These are phyloP conservation scores for Naganishia sp. DNA, from an alignment of 1,284 basidiomycete genomes.

Conservation along the genomic window DNA sequence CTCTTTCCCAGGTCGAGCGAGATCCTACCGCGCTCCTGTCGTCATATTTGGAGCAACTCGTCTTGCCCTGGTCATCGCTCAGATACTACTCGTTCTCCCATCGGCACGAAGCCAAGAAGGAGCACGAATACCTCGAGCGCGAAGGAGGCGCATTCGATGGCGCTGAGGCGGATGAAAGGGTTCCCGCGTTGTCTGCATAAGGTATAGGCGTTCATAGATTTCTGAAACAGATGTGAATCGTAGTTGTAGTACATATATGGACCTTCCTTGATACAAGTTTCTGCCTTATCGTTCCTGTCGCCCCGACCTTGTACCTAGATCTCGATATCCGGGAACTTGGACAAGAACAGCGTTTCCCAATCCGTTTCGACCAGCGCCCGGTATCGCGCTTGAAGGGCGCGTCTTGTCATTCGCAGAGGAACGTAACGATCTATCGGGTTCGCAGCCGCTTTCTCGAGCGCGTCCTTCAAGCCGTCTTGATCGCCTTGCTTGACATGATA, in stretches of 20 bases:
- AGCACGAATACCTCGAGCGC: constrained; percentile 50
- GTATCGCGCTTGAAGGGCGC: background rate
- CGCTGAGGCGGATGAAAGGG: background rate
- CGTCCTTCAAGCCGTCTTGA: background rate
- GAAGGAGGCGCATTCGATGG: constrained; percentile 47
- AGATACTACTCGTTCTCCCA: constrained; percentile 46
- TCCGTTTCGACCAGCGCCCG: background rate
- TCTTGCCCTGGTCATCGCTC: constrained; percentile 30
- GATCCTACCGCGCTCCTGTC: constrained; percentile 29
- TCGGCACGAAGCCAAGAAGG: constrained; percentile 40
- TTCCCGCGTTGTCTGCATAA: constrained; percentile 2
- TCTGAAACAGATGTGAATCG: no score
- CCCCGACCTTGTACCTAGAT: no score
- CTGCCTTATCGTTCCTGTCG: no score
- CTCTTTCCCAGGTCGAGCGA: constrained; percentile 18
- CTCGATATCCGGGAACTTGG: no score
- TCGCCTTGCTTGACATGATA: constrained; percentile 47
- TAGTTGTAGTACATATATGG: no score
- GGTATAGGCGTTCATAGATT: no score
- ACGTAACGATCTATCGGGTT: background rate
- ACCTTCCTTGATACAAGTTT: no score
- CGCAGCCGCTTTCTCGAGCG: background rate
- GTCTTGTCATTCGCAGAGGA: background rate
- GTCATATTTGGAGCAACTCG: constrained; percentile 17
- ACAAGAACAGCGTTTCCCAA: background rate